Percentiles rank a stretch among this genome's conserved stretches.
Evolutionary conservation across 2,329 filamentous ascomycete genomes (phyloP).

Genomic region (Stagonosporopsis cucurbitacearum): DNA sequence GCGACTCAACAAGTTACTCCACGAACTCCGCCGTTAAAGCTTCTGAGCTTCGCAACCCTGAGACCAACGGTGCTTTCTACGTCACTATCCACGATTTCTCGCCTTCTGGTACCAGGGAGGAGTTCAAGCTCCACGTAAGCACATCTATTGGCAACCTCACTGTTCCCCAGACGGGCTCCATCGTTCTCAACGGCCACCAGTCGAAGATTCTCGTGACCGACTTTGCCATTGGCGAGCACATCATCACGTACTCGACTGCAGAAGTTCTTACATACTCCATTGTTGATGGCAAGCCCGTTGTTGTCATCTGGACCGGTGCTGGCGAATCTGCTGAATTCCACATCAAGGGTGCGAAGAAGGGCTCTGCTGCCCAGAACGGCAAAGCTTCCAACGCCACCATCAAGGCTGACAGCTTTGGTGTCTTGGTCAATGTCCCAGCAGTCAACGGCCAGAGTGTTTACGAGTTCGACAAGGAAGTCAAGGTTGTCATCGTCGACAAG

Average conservation of each 20-base stretch:
- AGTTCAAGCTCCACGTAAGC: conserved; percentile 62
- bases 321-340: conserved; percentile 53
- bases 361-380: conserved; percentile 48
- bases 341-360: conserved; percentile 47
- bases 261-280: conserved; percentile 58
- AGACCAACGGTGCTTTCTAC: conserved; percentile 65
- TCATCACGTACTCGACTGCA: conserved; percentile 60
- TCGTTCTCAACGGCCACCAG: conserved; percentile 66
- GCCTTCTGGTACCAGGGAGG: conserved; percentile 57
- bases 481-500: conserved; percentile 48
- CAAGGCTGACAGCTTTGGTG: conserved; percentile 47
- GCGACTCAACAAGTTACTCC: conserved; percentile 58
- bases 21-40: conserved; percentile 60
- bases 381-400: conserved; percentile 54
- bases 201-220: conserved; percentile 68
- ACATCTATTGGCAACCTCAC: conserved; percentile 63
- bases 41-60: conserved; percentile 64
- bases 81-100: conserved; percentile 63
- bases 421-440: conserved; percentile 42
- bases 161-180: conserved; percentile 58
- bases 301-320: conserved; percentile 49
- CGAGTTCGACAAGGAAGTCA: conserved; percentile 47
- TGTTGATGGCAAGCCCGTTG: conserved; percentile 45
- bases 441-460: conserved; percentile 44
- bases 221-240: conserved; percentile 61